A percentile compares a stretch with the other conserved stretches of the same genome.
phyloP scores from a whole-genome alignment of 140 eudicot species.

The Erigeron philadelphicus region DNA sequence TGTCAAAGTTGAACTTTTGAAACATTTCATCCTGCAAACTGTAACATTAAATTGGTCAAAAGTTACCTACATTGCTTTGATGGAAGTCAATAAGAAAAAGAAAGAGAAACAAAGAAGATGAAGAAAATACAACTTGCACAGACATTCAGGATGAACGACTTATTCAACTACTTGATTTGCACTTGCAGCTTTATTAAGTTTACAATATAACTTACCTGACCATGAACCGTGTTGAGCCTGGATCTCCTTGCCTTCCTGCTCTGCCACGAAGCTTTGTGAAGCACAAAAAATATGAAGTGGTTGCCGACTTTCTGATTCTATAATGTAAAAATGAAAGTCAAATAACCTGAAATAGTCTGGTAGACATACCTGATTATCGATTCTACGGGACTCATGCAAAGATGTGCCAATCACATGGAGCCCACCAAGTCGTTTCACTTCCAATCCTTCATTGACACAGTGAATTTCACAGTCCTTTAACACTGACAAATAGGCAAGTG shows the following conservation, averaged over 20 bases:
- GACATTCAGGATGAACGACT: neutral
- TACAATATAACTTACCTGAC: constrained; percentile 54
- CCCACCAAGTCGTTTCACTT: constrained; percentile 93
- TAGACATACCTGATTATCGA: constrained; percentile 81
- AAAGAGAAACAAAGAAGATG: neutral
- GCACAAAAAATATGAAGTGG: neutral
- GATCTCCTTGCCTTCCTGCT: constrained; percentile 99
- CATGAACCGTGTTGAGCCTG: constrained; percentile 98
- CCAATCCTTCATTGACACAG: constrained; percentile 79
- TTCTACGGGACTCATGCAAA: constrained; percentile 94
- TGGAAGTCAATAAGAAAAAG: constrained; percentile 1
- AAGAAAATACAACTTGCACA: neutral
- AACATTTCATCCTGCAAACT: constrained; percentile 99
- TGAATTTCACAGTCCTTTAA: constrained; percentile 79
- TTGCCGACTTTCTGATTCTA: constrained; percentile 2
- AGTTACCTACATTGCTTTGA: neutral
- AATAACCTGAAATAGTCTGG: neutral
- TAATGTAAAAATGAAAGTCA: constrained; percentile 17
- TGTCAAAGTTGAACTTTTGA: constrained; percentile 93
- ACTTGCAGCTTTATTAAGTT: constrained; percentile 12
- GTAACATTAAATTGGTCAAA: constrained; percentile 22
- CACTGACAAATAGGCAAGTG: constrained; percentile 73
- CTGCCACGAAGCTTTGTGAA: constrained; percentile 82
- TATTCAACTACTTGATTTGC: constrained; percentile 12
- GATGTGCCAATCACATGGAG: constrained; percentile 98